These are phyloP conservation scores for barley (Hordeum vulgare) DNA, from an alignment of 176 grass and related monocot species.

Conservation along the genomic window DNA sequence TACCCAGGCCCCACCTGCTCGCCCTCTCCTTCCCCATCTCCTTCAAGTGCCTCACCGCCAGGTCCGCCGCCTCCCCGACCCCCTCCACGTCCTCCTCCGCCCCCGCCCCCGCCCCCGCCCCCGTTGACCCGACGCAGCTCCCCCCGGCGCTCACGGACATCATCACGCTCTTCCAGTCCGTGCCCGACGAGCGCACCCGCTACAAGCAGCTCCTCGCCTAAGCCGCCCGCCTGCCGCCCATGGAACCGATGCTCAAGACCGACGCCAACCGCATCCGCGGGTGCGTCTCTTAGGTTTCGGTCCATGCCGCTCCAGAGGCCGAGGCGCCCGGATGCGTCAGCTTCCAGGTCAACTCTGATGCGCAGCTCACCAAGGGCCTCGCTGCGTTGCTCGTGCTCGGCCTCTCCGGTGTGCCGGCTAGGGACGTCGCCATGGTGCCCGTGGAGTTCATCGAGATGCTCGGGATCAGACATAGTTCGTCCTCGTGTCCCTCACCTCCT, in stretches of 20 bases:
- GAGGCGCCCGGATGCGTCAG: slow-evolving; percentile 21
- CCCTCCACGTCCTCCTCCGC: slow-evolving; percentile 1
- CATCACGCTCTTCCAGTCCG: slow-evolving; percentile 71
- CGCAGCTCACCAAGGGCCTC: slow-evolving; percentile 79
- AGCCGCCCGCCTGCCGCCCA: slow-evolving; percentile 56
- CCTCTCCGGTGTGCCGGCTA: slow-evolving; percentile 52
- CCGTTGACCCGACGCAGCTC: slow-evolving; percentile 37
- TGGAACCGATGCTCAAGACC: slow-evolving; percentile 62
- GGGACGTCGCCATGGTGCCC: slow-evolving; percentile 42
- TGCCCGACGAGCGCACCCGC: slow-evolving; percentile 57
- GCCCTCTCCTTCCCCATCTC: slow-evolving; percentile 48
- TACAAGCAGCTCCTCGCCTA: slow-evolving; percentile 97
- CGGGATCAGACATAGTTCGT: slow-evolving; percentile 67
- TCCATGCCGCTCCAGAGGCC: slow-evolving; percentile 53
- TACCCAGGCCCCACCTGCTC: slow-evolving; percentile 36
- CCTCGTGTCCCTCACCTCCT: no score
- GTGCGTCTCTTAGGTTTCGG: slow-evolving; percentile 82
- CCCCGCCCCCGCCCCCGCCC: neutral
- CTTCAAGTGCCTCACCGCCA: slow-evolving; percentile 56
- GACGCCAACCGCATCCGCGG: slow-evolving; percentile 70
- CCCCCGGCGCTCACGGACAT: slow-evolving; percentile 66
- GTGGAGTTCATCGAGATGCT: slow-evolving; percentile 70
- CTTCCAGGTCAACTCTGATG: slow-evolving; percentile 81
- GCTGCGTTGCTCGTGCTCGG: slow-evolving; percentile 80
- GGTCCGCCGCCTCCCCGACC: slow-evolving; percentile 29